Base-by-base conservation (phyloP, 2,329 filamentous ascomycete species). In the Alternaria brassicae region DNA sequence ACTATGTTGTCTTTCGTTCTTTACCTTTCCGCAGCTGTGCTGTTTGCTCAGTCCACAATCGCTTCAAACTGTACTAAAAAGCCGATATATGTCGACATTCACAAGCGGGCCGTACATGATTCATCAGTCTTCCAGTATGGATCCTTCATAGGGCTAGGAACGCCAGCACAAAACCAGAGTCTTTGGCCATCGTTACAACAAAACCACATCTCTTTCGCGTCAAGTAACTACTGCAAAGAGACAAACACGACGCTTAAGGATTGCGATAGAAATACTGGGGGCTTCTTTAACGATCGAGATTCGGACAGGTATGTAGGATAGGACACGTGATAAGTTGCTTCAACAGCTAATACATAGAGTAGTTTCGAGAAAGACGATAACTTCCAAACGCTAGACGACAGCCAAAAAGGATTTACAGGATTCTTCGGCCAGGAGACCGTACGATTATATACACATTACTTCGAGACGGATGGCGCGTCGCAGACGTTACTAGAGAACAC, bases 71-170 rank as follows among this genome's bases (percentile, higher is more conserved):
- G 78, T 59, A 75, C 75, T 6, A 74, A 68, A 52, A 63, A 71
- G 30, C 78, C 79, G 0, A 74, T 81, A 54, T 81, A 80, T 56
- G 77, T 81, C 65, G 80, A 81, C 45, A 80, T 81, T 36, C 80
- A 81, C 53, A 77, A 75, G 58, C 72, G 80, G 50, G 75, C 70
- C 13, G 79, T 81, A n/a, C 75, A 80, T 50, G 75, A 77, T 47
- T 75, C 75, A 6, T 61, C 68, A 2, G 67, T 72, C 12, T 77
- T 78, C 47, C 79, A 81, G 55, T 81, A 81, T 72, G 80, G 80
- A 47, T 77, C 79, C 2, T 81, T 81, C 68, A 78, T 81, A 32
- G 80, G 80, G 19, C 69, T 80, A 8, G 80, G 79, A 8, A 70
- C 74, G 7, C 77, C 78, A 21, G 75, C 78, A 61, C 79, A 81